Conservation (phyloP, 2,329 filamentous ascomycete genomes). For the Aspergillus carbonarius region DNA sequence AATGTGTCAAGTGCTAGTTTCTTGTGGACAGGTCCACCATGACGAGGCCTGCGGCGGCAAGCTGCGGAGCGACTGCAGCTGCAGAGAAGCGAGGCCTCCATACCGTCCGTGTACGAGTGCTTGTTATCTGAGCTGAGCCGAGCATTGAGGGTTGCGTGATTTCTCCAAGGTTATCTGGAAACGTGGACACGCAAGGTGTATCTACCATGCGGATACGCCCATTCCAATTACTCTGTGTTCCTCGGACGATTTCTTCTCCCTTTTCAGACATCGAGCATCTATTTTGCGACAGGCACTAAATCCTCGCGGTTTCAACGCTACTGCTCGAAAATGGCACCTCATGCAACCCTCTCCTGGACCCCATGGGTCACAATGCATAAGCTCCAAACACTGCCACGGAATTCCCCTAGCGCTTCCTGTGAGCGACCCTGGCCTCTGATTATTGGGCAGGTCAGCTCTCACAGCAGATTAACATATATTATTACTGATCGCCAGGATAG, state of each 20-base stretch:
- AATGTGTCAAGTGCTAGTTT: background rate
- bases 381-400: too few relatives aligned
- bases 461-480: background rate
- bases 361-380: too few relatives aligned
- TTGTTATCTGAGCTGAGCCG: too few relatives aligned
- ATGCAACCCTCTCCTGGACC: background rate
- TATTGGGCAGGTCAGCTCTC: background rate
- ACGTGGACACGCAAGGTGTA: too few relatives aligned
- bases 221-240: too few relatives aligned
- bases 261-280: background rate
- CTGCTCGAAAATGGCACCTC: background rate
- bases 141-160: too few relatives aligned
- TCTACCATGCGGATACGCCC: too few relatives aligned
- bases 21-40: background rate
- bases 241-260: background rate
- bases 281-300: background rate
- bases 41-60: too few relatives aligned
- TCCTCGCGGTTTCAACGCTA: background rate
- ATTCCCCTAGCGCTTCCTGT: background rate
- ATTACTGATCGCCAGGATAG: background rate
- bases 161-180: too few relatives aligned
- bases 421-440: background rate
- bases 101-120: too few relatives aligned
- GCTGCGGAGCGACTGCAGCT: too few relatives aligned
- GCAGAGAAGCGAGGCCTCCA: too few relatives aligned